These are phyloP conservation scores for Diospyros kaki DNA, from an alignment of 148 eudicot genomes.

Conservation along the genomic window DNA sequence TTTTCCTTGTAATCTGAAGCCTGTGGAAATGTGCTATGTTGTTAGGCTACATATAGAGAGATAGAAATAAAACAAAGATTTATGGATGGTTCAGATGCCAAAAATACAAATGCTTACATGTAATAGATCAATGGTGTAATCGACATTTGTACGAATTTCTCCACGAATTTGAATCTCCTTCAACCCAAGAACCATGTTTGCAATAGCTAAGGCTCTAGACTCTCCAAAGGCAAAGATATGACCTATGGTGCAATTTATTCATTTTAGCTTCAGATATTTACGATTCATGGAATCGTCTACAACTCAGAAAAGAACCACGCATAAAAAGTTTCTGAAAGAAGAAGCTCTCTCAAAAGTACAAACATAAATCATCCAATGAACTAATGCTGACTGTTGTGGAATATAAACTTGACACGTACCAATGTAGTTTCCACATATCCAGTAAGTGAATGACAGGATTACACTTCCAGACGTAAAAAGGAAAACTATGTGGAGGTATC, in stretches of 20 bases:
- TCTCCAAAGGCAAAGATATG: constrained; percentile 99
- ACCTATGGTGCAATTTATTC: constrained; percentile 38
- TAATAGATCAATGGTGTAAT: constrained; percentile 89
- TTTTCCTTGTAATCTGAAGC: constrained; percentile 90
- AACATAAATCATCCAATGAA: not conserved
- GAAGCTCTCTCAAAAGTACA: not conserved
- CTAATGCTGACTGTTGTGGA: not conserved
- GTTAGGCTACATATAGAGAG: not conserved
- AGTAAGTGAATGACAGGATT: not conserved
- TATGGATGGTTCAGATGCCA: not conserved
- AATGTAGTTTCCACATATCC: not conserved
- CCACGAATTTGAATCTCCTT: constrained; percentile 99
- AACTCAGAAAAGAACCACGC: not conserved
- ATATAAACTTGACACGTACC: not conserved
- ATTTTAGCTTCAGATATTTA: not conserved
- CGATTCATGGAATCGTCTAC: not conserved
- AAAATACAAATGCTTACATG: constrained; percentile 51
- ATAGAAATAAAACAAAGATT: not conserved
- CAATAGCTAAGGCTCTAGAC: constrained; percentile 90
- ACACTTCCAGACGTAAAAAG: not conserved
- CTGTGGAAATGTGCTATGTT: constrained; percentile 30
- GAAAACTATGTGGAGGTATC: too few relatives aligned
- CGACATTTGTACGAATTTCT: constrained; percentile 97
- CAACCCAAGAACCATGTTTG: constrained; percentile 98
- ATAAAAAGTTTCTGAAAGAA: not conserved